Evolutionary conservation across 768 basidiomycete species (phyloP).

Genomic region (Infundibulicybe gibba): DNA sequence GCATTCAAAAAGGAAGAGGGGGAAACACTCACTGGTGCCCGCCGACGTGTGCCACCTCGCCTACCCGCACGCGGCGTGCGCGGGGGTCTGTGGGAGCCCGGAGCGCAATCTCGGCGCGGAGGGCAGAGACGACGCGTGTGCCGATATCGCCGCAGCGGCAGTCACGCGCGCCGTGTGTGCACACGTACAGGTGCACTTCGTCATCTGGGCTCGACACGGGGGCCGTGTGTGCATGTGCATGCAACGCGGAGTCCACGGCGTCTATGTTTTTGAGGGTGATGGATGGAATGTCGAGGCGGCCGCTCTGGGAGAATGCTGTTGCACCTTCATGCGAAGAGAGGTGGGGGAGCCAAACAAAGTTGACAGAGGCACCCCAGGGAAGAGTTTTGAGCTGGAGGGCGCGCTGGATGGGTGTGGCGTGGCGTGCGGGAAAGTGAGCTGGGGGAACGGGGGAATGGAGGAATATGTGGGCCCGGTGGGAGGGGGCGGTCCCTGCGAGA

Average conservation of each 20-base stretch:
- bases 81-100: constrained; percentile 25
- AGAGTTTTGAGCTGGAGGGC: constrained; percentile 40
- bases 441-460: constrained; percentile 51
- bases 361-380: constrained; percentile 53
- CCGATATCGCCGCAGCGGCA: constrained; percentile 77
- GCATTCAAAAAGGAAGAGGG: neutral
- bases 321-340: constrained; percentile 25
- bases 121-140: constrained; percentile 45
- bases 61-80: constrained; percentile 38
- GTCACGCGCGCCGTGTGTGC: constrained; percentile 76
- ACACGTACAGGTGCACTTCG: constrained; percentile 56
- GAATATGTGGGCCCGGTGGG: constrained; percentile 53
- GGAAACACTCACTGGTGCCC: constrained; percentile 57
- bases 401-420: constrained; percentile 46
- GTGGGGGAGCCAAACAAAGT: constrained; percentile 50
- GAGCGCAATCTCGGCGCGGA: constrained; percentile 48
- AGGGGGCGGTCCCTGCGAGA: constrained; percentile 41
- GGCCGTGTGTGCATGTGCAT: constrained; percentile 19
- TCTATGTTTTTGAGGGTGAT: constrained; percentile 57
- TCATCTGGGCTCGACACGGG: constrained; percentile 10
- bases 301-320: constrained; percentile 51
- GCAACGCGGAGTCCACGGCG: constrained; percentile 36
- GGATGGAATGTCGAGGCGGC: constrained; percentile 45
- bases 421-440: constrained; percentile 39
- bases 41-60: constrained; percentile 76